Conservation (phyloP, 176 grass and related monocot genomes). For the Avena eriantha region DNA sequence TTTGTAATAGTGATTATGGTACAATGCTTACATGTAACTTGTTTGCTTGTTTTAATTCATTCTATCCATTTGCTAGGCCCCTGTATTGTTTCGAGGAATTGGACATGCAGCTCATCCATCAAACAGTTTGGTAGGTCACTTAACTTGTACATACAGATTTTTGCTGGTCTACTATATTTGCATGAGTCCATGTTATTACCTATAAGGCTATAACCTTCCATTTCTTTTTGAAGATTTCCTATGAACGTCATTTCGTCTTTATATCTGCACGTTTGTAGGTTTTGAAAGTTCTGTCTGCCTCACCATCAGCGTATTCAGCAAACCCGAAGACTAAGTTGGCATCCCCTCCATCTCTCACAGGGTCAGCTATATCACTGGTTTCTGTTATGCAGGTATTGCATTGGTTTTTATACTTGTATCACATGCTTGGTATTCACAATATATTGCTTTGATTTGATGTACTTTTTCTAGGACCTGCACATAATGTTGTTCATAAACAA, state of each 20-base stretch:
- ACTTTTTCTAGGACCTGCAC: background rate
- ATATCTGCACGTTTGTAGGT: constrained; percentile 55
- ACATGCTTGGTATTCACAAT: background rate
- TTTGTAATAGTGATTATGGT: background rate
- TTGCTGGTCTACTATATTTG: background rate
- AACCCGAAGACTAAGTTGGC: constrained; percentile 78
- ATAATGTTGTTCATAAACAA: constrained; percentile 9
- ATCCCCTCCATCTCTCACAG: constrained; percentile 77
- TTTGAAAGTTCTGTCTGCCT: constrained; percentile 86
- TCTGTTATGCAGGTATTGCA: constrained; percentile 88
- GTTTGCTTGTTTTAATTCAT: constrained; percentile 31
- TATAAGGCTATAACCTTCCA: background rate
- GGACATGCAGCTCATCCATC: constrained; percentile 77
- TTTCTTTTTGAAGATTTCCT: background rate
- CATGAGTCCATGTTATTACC: background rate
- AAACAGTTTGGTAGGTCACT: constrained; percentile 73
- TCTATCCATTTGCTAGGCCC: constrained; percentile 54
- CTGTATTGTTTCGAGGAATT: constrained; percentile 88
- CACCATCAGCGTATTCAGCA: constrained; percentile 89
- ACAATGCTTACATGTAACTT: background rate
- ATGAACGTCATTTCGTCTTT: background rate
- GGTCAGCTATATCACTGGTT: constrained; percentile 84
- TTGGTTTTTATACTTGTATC: constrained; percentile 35
- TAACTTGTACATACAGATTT: constrained; percentile 30
- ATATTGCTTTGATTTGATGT: constrained; percentile 6